phyloP scores from a whole-genome alignment of 768 basidiomycete genomes.

The Tubosaeta sp. region DNA sequence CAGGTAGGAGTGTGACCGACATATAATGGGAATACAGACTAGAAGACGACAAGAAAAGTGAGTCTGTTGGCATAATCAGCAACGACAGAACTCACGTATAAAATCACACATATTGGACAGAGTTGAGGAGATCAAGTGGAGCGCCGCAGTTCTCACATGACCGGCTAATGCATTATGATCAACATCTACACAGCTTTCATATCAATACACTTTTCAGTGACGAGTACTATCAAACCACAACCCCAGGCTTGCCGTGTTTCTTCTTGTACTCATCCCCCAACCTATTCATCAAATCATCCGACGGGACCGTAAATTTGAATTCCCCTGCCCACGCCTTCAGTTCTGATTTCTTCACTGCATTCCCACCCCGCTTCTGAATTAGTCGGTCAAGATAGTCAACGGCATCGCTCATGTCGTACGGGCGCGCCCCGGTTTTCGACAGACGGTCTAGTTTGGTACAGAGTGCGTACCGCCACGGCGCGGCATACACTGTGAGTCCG shows the following conservation, averaged over 20 bases:
- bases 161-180: no score
- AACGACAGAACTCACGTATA: not conserved
- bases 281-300: not conserved
- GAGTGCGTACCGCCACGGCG: not conserved
- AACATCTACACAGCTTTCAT: no score
- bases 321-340: not conserved
- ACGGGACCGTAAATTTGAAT: not conserved
- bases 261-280: not conserved
- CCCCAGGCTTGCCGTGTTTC: not conserved
- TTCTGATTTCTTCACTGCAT: not conserved
- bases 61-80: not conserved
- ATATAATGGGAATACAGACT: constrained; percentile 53
- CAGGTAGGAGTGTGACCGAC: constrained; percentile 30
- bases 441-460: not conserved
- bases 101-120: not conserved
- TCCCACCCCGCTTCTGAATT: not conserved
- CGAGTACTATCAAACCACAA: not conserved
- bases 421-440: not conserved
- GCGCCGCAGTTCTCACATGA: not conserved
- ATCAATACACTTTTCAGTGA: no score
- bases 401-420: not conserved
- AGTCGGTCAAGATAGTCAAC: not conserved
- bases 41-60: constrained; percentile 3
- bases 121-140: not conserved
- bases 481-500: not conserved